Evolutionary conservation across 2,329 filamentous ascomycete species (phyloP).

Genomic region (Colletotrichum euphorbiae): DNA sequence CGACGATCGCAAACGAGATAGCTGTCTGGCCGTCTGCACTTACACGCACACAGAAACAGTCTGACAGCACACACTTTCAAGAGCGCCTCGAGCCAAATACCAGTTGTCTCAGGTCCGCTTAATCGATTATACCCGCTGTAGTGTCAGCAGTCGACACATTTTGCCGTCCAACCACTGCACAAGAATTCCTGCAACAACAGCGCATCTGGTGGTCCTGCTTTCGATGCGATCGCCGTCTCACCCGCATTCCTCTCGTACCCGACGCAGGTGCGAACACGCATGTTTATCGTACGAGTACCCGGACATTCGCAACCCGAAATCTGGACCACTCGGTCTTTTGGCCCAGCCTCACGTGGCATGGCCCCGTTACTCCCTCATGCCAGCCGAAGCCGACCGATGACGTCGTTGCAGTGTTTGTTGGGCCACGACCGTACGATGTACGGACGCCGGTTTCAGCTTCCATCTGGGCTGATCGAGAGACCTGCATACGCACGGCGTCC

Average conservation of each 20-base stretch:
- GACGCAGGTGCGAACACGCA: not conserved
- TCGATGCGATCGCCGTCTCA: slow-evolving; percentile 28
- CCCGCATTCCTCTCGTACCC: slow-evolving; percentile 22
- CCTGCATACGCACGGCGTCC: slow-evolving; percentile 18
- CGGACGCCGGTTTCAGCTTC: slow-evolving; percentile 33
- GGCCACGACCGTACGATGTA: not conserved
- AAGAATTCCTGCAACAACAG: slow-evolving; percentile 12
- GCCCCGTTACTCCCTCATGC: slow-evolving; percentile 8
- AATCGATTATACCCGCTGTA: slow-evolving; percentile 1
- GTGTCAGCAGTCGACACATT: slow-evolving; percentile 16
- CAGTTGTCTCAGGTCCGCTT: not conserved
- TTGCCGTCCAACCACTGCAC: slow-evolving; percentile 18
- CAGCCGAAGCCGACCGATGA: slow-evolving; percentile 19
- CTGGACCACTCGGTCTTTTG: not conserved
- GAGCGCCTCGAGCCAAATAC: not conserved
- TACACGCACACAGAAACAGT: not conserved
- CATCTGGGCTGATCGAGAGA: slow-evolving; percentile 23
- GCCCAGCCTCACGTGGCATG: slow-evolving; percentile 25
- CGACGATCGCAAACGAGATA: not conserved
- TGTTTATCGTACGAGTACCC: not conserved
- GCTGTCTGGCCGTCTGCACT: not conserved
- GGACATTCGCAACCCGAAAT: slow-evolving; percentile 4
- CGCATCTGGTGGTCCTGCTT: slow-evolving; percentile 2
- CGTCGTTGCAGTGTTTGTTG: slow-evolving; percentile 3
- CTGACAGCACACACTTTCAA: not conserved